Evolutionary conservation across 805 yeast genomes (phyloP).

Genomic region (Candida tibetensis): DNA sequence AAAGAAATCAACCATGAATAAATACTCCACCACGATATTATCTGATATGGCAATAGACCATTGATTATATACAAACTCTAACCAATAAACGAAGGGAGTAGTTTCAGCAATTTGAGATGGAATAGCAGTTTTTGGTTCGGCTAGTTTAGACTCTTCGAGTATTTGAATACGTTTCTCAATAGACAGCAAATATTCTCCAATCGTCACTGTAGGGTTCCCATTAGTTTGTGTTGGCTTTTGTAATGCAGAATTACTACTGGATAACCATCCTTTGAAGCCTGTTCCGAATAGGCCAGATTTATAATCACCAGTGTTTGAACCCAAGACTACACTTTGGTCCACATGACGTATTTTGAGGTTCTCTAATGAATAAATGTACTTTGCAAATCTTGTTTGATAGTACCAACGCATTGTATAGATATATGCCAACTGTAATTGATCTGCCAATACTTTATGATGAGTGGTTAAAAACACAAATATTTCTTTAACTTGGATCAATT

Average conservation of each 20-base stretch:
- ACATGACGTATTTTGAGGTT: slow-evolving; percentile 54
- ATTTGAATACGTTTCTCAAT: slow-evolving; percentile 61
- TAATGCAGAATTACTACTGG: slow-evolving; percentile 3
- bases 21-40: slow-evolving; percentile 73
- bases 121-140: slow-evolving; percentile 61
- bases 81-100: slow-evolving; percentile 59
- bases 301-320: slow-evolving; percentile 32
- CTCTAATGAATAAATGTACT: slow-evolving; percentile 71
- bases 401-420: slow-evolving; percentile 92
- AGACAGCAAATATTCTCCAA: slow-evolving; percentile 52
- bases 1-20: slow-evolving; percentile 72
- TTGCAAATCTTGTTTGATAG: slow-evolving; percentile 71
- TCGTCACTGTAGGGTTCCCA: slow-evolving; percentile 11
- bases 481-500: slow-evolving; percentile 60
- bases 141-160: slow-evolving; percentile 30
- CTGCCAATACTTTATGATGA: slow-evolving; percentile 61
- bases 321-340: slow-evolving; percentile 57
- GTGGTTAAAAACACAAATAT: slow-evolving; percentile 54
- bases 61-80: slow-evolving; percentile 72
- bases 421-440: slow-evolving; percentile 76
- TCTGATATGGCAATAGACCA: slow-evolving; percentile 72
- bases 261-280: slow-evolving; percentile 28
- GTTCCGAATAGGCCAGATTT: slow-evolving; percentile 19
- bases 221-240: slow-evolving; percentile 4
- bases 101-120: slow-evolving; percentile 84